A percentile compares a stretch with the other conserved stretches of the same genome.
These are phyloP conservation scores for Ophiorrhiza pumila DNA, from an alignment of 257 asterid genomes.

Conservation along the genomic window DNA sequence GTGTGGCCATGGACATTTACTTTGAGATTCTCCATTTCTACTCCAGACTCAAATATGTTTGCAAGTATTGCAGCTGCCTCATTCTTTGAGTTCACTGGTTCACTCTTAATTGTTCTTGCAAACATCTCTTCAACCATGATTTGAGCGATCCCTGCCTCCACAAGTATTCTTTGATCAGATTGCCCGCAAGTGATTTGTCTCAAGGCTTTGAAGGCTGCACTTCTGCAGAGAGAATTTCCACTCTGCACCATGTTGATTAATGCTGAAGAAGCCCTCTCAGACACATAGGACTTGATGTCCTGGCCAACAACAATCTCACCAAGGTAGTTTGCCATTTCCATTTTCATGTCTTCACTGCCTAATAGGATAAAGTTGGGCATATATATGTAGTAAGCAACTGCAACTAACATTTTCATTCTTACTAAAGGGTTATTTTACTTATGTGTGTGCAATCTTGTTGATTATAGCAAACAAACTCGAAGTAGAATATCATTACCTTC, in stretches of 20 bases:
- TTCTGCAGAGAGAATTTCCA: slow-evolving; percentile 43
- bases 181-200: slow-evolving; percentile 55
- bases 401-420: not conserved
- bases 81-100: slow-evolving; percentile 43
- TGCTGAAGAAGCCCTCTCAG: slow-evolving; percentile 67
- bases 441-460: not conserved
- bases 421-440: not conserved
- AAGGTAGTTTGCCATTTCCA: slow-evolving; percentile 64
- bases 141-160: slow-evolving; percentile 54
- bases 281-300: slow-evolving; percentile 44
- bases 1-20: slow-evolving; percentile 59
- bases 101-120: slow-evolving; percentile 34
- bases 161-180: slow-evolving; percentile 44
- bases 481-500: slow-evolving; percentile 38
- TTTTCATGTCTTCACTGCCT: slow-evolving; percentile 62
- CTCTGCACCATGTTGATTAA: slow-evolving; percentile 58
- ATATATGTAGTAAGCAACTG: not conserved
- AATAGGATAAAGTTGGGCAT: slow-evolving; percentile 14
- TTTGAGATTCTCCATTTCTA: slow-evolving; percentile 44
- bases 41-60: slow-evolving; percentile 62
- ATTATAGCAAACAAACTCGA: not conserved
- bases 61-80: slow-evolving; percentile 72
- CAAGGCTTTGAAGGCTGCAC: slow-evolving; percentile 69
- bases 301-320: slow-evolving; percentile 58
- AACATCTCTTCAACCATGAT: slow-evolving; percentile 71